phyloP scores from a whole-genome alignment of 163 green algal genomes.

The Volvox carteri region DNA sequence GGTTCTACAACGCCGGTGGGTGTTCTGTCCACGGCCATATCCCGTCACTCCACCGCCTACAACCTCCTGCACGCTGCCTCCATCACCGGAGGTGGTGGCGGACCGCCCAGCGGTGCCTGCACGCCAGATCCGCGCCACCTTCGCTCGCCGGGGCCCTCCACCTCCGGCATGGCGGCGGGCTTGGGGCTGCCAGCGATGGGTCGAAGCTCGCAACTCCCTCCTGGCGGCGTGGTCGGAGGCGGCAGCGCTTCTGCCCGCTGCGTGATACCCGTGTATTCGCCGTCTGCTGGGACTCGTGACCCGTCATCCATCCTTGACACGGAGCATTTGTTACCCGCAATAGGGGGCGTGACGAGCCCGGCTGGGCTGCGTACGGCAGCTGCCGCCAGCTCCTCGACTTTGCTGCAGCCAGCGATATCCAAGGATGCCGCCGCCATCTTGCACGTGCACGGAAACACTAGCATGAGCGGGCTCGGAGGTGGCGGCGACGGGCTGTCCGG shows the following conservation, averaged over 20 bases:
- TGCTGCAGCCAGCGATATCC: background rate
- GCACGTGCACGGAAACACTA: background rate
- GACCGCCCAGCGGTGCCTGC: background rate
- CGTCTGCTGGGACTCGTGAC: background rate
- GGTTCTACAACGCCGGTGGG: slow-evolving; percentile 11
- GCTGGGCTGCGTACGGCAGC: background rate
- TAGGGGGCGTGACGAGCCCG: background rate
- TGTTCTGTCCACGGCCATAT: slow-evolving; percentile 21
- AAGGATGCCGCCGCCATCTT: background rate
- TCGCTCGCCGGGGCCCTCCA: background rate
- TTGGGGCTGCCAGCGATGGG: background rate
- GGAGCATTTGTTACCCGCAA: background rate
- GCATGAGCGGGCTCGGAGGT: background rate
- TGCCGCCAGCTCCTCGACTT: background rate
- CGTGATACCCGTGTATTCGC: background rate
- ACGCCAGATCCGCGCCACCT: background rate
- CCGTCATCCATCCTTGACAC: slow-evolving; percentile 5
- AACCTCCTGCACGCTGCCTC: slow-evolving; percentile 12
- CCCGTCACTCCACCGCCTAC: slow-evolving; percentile 9
- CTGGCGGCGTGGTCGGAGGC: background rate
- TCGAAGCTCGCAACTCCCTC: background rate
- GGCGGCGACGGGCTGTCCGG: background rate
- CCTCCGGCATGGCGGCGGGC: background rate
- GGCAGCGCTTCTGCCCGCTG: background rate
- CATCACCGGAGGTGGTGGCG: background rate